Evolutionary conservation across 306 rosid genomes (phyloP).

Genomic region (Malus sieversii): DNA sequence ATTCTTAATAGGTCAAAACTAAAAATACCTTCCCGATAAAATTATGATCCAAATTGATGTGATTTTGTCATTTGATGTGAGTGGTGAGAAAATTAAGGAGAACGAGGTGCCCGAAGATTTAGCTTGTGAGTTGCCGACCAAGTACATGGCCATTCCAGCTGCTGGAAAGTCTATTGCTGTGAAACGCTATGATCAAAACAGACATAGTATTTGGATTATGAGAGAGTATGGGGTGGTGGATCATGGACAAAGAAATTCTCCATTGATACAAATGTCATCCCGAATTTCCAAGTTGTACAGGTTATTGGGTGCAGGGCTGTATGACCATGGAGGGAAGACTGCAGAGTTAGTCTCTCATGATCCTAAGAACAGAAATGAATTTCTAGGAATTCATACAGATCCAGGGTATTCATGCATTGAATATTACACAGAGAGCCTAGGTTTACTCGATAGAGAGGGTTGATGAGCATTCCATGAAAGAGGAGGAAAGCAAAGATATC

Average conservation of each 20-base stretch:
- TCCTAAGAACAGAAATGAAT: not conserved
- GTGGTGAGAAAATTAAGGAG: not conserved
- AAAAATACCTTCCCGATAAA: not conserved
- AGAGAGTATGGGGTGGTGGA: conserved; percentile 4
- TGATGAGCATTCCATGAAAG: no score
- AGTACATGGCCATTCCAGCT: not conserved
- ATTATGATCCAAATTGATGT: not conserved
- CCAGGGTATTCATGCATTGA: not conserved
- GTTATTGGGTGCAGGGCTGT: not conserved
- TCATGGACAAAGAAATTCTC: conserved; percentile 10
- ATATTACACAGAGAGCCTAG: not conserved
- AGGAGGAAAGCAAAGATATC: no score
- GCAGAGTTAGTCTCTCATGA: conserved; percentile 6
- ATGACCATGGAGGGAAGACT: not conserved
- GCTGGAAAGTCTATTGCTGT: not conserved
- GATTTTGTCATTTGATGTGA: not conserved
- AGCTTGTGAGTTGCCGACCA: not conserved
- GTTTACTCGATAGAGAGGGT: not conserved
- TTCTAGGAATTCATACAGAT: not conserved
- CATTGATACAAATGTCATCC: not conserved
- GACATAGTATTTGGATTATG: not conserved
- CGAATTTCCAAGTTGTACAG: not conserved
- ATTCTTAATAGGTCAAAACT: not conserved
- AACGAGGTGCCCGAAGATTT: not conserved
- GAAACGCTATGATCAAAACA: not conserved